Evolutionary conservation across 2,329 filamentous ascomycete species (phyloP), one percentile per base, ranked within the genome.

Genomic region (Fusarium sp.): DNA sequence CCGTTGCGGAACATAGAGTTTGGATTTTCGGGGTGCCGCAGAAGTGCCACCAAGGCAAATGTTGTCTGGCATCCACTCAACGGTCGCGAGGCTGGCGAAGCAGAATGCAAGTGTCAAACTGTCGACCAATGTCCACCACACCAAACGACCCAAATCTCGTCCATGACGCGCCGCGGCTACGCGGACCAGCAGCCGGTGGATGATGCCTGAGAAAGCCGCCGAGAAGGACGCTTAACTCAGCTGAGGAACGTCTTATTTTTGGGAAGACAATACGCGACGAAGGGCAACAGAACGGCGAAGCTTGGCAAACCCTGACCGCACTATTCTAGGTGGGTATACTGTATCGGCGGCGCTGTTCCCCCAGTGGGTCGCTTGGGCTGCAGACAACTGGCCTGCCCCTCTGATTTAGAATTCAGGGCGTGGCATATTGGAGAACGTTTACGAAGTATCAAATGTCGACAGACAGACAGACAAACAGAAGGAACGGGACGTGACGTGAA

Each of bases 161-260:
- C 57, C 66, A 71, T 62, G 64, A 70, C 50, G 68, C 55, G 53
- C 68, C 56, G 52, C 58, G 57, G 56, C 55, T 63, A 43, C 51
- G 58, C 58, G 69, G 63, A 62, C 58, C 58, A 61, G 53, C 40
- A 66, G 49, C 68, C 62, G 56, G 63, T 67, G 58, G 63, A 59
- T 65, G 57, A 69, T 69, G 59, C 68, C 51, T 63, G 59, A 71
- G 58, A 58, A 64, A 64, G 61, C 51, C 63, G 66, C 55, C 55
- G 58, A 68, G 44, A 54, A 60, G 15, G 63, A 70, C 72, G 72
- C 72, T 72, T 74, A 62, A 72, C 72, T 73, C 61, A 74, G 72
- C 68, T 69, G 64, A 74, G 72, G 54, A 74, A 65, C 64, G 50
- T 61, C 56, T 48, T 63, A 52, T 58, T 69, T 46, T 53, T 43